Evolutionary conservation across 2,329 filamentous ascomycete genomes (phyloP), one percentile per base, ranked within the genome.

Genomic region (Fusarium luffae): DNA sequence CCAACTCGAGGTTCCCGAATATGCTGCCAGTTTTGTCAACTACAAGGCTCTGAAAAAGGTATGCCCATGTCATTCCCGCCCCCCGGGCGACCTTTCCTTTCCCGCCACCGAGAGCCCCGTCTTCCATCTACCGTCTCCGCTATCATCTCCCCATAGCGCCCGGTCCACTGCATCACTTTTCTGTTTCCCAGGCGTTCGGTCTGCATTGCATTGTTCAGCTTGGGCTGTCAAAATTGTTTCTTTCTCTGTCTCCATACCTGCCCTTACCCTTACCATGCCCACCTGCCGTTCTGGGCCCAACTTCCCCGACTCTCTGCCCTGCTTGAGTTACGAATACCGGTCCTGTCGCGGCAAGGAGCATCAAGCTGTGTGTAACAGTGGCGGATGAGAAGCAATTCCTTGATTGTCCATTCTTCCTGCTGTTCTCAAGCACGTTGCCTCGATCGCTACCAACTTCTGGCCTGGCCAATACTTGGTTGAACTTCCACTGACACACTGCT

Each of bases 1-100:
- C 80, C 96, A 99, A 87, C 93, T 99, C 77, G 96, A 99, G 81
- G 94, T 99, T 65, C 96, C 96, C 65, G 96, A 99, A 88, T 99
- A 99, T 91, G 95, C 96, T 68, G 94, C 95, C 71, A 98, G 94
- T 82, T 99, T 99, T 79, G 94, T 98, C 75, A 98, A 99, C 83
- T 99, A 99, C 86, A 99, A 99, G 84, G 94, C 94, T 65, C 86
- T 99, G 75, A 99, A 99, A 83, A 98, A 98, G 93, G 96, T 97
- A 79, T 68, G 82, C 46, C 70, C 59, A 51, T 73, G 42, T 21
- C 56, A 51, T 63, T 66, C 65, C 69, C 51, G 41, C 54, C 42
- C 69, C 57, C 54, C 11, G 28, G 51, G 69, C 64, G 63, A 47
- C 66, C 32, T 62, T 71, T 55, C 69, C 65, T 52, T 69, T 63